These are phyloP conservation scores for Tarenaya hassleriana DNA, from an alignment of 345 rosid species.

Conservation along the genomic window DNA sequence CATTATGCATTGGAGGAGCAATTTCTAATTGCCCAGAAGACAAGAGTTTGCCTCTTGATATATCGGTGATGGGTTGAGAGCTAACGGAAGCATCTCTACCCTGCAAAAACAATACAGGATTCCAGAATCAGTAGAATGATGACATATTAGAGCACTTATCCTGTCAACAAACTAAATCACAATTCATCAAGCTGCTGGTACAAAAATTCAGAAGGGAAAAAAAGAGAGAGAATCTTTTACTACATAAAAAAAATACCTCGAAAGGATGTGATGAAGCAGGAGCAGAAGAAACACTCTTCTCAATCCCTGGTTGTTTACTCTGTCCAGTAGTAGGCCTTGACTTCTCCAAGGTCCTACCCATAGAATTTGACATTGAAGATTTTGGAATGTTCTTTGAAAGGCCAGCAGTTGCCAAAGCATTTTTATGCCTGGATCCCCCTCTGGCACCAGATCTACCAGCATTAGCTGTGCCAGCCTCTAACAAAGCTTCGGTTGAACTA, in stretches of 20 bases:
- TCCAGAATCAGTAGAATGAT: slow-evolving; percentile 17
- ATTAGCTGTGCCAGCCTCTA: slow-evolving; percentile 37
- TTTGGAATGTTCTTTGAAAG: slow-evolving; percentile 41
- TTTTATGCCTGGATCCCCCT: slow-evolving; percentile 38
- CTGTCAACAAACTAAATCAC: too few species aligned
- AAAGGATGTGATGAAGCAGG: slow-evolving; percentile 32
- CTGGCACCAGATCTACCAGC: slow-evolving; percentile 40
- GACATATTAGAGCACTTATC: too few species aligned
- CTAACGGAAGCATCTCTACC: slow-evolving; percentile 49
- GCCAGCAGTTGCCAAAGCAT: slow-evolving; percentile 42
- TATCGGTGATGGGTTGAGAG: slow-evolving; percentile 33
- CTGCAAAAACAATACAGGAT: slow-evolving; percentile 33
- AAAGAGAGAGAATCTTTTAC: neutral
- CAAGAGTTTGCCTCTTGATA: slow-evolving; percentile 40
- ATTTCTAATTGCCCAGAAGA: slow-evolving; percentile 41
- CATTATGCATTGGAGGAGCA: slow-evolving; percentile 31
- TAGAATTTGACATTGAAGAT: slow-evolving; percentile 35
- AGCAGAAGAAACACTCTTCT: slow-evolving; percentile 38
- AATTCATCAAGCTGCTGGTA: neutral
- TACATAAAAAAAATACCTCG: slow-evolving; percentile 39
- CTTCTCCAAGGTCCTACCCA: slow-evolving; percentile 37
- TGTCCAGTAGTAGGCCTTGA: slow-evolving; percentile 40
- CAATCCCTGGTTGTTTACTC: slow-evolving; percentile 34
- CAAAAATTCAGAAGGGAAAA: neutral
- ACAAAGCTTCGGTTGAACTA: slow-evolving; percentile 39